Evolutionary conservation across 164 flowering plant species (phyloP).

Genomic region (Taxillus chinensis): DNA sequence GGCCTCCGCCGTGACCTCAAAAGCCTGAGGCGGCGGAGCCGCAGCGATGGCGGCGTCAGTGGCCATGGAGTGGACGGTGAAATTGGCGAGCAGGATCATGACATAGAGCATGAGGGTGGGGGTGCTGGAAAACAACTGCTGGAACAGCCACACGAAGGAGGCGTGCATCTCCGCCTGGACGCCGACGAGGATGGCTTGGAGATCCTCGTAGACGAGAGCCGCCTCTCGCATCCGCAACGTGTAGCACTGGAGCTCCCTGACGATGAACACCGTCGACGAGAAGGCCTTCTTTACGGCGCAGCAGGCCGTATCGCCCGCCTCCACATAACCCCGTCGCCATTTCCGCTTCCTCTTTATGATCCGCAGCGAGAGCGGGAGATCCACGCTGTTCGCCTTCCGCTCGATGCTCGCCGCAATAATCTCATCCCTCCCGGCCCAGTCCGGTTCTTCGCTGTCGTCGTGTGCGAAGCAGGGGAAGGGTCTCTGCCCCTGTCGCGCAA

Average conservation of each 20-base stretch:
- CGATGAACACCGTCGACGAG: conserved; percentile 87
- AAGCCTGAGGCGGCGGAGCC: conserved; percentile 6
- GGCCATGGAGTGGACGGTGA: conserved; percentile 70
- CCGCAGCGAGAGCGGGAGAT: conserved; percentile 66
- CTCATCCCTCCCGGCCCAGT: conserved; percentile 27
- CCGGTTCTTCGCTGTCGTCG: conserved; percentile 21
- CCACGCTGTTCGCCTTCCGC: conserved; percentile 62
- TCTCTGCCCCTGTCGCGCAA: conserved; percentile 1
- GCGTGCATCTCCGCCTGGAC: conserved; percentile 75
- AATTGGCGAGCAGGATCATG: conserved; percentile 87
- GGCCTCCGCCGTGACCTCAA: conserved; percentile 12
- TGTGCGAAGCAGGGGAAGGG: conserved; percentile 24
- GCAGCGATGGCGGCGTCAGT: conserved; percentile 47
- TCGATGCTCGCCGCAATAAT: conserved; percentile 36
- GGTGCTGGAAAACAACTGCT: conserved; percentile 76
- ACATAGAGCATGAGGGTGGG: conserved; percentile 86
- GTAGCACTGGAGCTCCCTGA: conserved; percentile 72
- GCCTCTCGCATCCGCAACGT: conserved; percentile 60
- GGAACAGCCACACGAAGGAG: conserved; percentile 91
- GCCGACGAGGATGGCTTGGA: conserved; percentile 44
- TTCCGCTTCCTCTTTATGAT: conserved; percentile 56
- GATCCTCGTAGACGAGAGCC: conserved; percentile 45
- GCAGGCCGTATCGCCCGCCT: conserved; percentile 57
- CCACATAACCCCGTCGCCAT: conserved; percentile 44
- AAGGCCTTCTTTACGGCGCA: conserved; percentile 78